Conservation (phyloP, 139 green algal species). For the Eudorina sp. region DNA sequence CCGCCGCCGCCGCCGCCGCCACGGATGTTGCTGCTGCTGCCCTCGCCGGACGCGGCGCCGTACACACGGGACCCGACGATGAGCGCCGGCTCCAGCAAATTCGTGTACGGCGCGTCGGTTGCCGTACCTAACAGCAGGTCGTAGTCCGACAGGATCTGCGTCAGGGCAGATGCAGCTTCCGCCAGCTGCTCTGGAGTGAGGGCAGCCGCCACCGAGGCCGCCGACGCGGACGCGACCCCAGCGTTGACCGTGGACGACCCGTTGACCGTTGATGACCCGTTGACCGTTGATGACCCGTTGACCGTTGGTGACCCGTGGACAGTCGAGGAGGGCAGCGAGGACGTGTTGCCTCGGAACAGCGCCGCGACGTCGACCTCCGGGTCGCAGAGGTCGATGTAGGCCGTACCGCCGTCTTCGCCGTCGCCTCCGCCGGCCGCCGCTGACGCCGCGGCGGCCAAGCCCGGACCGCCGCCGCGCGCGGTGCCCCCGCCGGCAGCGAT, state of each 20-base stretch:
- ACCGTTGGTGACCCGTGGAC: neutral
- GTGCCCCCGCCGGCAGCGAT: neutral
- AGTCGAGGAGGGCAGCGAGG: neutral
- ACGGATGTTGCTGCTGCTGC: constrained; percentile 4
- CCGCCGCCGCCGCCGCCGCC: constrained; percentile 4
- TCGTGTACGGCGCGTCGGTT: constrained; percentile 36
- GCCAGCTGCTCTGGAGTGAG: constrained; percentile 41
- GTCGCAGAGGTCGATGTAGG: constrained; percentile 32
- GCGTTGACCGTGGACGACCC: neutral
- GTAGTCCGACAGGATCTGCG: constrained; percentile 59
- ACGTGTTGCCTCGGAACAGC: neutral
- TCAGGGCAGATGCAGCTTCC: constrained; percentile 48
- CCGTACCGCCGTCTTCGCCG: neutral
- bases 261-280: constrained; percentile 1
- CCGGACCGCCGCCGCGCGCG: neutral
- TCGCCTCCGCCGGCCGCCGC: neutral
- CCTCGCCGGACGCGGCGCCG: neutral
- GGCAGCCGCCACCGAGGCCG: neutral
- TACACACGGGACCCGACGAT: constrained; percentile 36
- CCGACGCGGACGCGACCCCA: neutral
- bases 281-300: constrained; percentile 10
- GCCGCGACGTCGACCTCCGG: constrained; percentile 5
- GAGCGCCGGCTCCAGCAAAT: constrained; percentile 74
- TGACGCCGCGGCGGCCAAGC: neutral
- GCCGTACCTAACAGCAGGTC: constrained; percentile 62